Evolutionary conservation across 2,329 filamentous ascomycete genomes (phyloP).

Genomic region (Chaetomium globosum): DNA sequence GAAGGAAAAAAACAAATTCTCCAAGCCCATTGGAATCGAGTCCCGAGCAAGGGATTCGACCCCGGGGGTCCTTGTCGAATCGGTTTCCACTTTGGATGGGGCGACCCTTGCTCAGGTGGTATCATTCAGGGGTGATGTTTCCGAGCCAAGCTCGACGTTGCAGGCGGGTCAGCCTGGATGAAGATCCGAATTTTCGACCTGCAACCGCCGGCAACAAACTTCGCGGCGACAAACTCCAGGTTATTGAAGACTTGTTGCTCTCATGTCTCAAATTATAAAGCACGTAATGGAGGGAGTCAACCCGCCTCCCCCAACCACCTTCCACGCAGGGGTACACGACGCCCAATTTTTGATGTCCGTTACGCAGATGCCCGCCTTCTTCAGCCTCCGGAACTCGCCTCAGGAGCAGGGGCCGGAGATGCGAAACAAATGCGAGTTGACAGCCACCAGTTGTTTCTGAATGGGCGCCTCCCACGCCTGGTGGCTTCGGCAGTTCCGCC

Average conservation of each 20-base stretch:
- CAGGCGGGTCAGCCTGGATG: slow-evolving; percentile 13
- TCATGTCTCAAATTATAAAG: background rate
- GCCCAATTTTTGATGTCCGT: background rate
- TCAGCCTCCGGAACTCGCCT: slow-evolving; percentile 11
- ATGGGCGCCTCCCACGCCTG: background rate
- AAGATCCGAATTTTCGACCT: slow-evolving; percentile 24
- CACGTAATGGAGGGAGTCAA: background rate
- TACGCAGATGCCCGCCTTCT: background rate
- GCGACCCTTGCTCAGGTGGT: slow-evolving; percentile 23
- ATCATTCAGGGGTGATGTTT: slow-evolving; percentile 29
- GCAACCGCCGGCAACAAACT: background rate
- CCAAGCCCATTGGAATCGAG: slow-evolving; percentile 21
- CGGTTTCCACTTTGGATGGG: slow-evolving; percentile 8
- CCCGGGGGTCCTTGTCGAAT: slow-evolving; percentile 18
- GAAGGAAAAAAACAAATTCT: slow-evolving; percentile 22
- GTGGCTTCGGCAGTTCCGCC: slow-evolving; percentile 6
- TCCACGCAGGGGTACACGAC: background rate
- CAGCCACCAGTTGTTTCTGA: slow-evolving; percentile 3
- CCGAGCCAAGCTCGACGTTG: slow-evolving; percentile 22
- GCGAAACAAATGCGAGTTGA: slow-evolving; percentile 13
- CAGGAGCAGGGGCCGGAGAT: slow-evolving; percentile 2
- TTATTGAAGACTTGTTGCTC: background rate
- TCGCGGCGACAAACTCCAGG: background rate
- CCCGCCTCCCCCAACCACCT: too few species aligned
- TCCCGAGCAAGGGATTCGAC: slow-evolving; percentile 5